A percentile compares a stretch with the other conserved stretches of the same genome.
Evolutionary conservation across 2,329 filamentous ascomycete species (phyloP).

Genomic region (Paracorniculantispora psalliotae): DNA sequence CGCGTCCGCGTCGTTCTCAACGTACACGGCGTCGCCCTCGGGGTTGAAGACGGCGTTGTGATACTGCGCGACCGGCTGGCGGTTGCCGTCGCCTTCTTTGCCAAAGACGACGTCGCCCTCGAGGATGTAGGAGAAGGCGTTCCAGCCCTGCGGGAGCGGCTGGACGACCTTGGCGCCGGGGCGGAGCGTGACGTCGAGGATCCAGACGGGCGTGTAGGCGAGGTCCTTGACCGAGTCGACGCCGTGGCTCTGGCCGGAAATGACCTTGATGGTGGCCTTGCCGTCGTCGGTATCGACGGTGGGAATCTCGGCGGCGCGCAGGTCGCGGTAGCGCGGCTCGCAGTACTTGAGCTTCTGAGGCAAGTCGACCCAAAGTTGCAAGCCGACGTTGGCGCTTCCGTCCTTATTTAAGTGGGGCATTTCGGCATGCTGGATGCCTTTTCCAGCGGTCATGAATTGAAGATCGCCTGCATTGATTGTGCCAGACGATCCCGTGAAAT

Average conservation of each 20-base stretch:
- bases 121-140: constrained; percentile 84
- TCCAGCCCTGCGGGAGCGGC: constrained; percentile 74
- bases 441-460: constrained; percentile 96
- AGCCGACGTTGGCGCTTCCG: constrained; percentile 72
- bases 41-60: constrained; percentile 88
- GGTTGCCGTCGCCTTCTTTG: constrained; percentile 42
- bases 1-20: constrained; percentile 62
- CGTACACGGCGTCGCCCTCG: constrained; percentile 69
- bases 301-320: constrained; percentile 76
- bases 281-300: constrained; percentile 64
- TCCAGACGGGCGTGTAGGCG: constrained; percentile 96
- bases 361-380: constrained; percentile 95
- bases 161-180: constrained; percentile 77
- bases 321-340: constrained; percentile 87
- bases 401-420: constrained; percentile 81
- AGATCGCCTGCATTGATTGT: constrained; percentile 83
- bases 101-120: constrained; percentile 64
- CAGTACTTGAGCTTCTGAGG: constrained; percentile 76
- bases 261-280: constrained; percentile 80
- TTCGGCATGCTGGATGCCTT: constrained; percentile 90
- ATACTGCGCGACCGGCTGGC: constrained; percentile 56
- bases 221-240: constrained; percentile 84
- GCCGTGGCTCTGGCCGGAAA: constrained; percentile 77
- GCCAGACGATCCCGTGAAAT: constrained; percentile 81
- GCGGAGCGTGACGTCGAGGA: constrained; percentile 75